These are phyloP conservation scores for Exophiala spinifera DNA, from an alignment of 2,329 filamentous ascomycete species.

Conservation along the genomic window DNA sequence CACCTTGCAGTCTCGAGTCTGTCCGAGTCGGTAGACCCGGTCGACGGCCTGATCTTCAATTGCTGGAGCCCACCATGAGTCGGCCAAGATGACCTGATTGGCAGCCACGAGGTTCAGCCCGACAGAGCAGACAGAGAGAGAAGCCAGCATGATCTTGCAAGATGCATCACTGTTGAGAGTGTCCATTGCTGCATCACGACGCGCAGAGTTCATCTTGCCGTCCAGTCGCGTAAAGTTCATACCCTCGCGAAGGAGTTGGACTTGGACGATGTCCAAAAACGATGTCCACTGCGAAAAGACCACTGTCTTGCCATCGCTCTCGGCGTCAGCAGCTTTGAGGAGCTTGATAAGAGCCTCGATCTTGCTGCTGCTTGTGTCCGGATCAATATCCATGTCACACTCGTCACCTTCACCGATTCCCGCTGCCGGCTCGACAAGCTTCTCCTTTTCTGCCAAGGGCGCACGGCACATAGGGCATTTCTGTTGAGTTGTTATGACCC, in stretches of 20 bases:
- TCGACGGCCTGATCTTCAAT: conserved; percentile 92
- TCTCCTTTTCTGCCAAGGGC: conserved; percentile 55
- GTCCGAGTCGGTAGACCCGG: conserved; percentile 80
- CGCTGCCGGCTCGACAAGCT: conserved; percentile 65
- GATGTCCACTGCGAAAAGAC: conserved; percentile 81
- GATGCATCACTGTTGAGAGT: conserved; percentile 64
- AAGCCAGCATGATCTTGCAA: conserved; percentile 76
- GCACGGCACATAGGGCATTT: conserved; percentile 84
- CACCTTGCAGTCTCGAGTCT: conserved; percentile 73
- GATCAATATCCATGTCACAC: conserved; percentile 55
- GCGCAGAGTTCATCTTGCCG: conserved; percentile 68
- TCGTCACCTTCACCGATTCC: conserved; percentile 51
- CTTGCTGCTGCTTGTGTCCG: conserved; percentile 71
- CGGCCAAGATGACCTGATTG: conserved; percentile 77
- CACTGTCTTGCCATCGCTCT: conserved; percentile 68
- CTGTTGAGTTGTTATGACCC: conserved; percentile 69
- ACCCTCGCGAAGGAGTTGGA: conserved; percentile 59
- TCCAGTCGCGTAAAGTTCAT: conserved; percentile 72
- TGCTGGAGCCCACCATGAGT: conserved; percentile 89
- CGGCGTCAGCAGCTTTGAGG: conserved; percentile 65
- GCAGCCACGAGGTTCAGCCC: conserved; percentile 83
- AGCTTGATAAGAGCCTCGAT: conserved; percentile 76
- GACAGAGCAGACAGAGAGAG: conserved; percentile 76
- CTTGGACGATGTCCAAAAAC: conserved; percentile 71
- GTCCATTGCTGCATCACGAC: conserved; percentile 69